These are phyloP conservation scores for Leishmania tarentolae DNA, from an alignment of 208 protist genomes.

Conservation along the genomic window DNA sequence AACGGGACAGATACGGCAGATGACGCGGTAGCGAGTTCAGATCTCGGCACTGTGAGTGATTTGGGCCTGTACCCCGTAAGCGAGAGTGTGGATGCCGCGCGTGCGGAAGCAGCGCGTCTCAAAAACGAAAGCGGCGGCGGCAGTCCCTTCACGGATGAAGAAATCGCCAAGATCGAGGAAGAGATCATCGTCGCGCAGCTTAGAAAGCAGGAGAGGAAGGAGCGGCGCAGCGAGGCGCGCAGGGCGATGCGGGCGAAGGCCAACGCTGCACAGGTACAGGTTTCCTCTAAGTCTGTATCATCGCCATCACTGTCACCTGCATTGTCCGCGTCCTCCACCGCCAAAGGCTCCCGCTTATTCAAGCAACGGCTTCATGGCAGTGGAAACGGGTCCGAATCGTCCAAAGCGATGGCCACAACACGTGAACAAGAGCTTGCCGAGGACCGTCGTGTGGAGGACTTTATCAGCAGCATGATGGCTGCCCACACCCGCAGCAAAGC, in stretches of 20 bases:
- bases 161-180: slow-evolving; percentile 17
- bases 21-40: not conserved
- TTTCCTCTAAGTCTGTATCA: not conserved
- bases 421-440: slow-evolving; percentile 5
- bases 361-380: not conserved
- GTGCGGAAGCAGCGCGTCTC: not conserved
- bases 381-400: not conserved
- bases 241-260: slow-evolving; percentile 5
- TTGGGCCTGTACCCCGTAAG: slow-evolving; percentile 13
- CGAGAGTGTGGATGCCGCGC: not conserved
- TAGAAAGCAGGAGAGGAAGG: slow-evolving; percentile 6
- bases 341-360: not conserved
- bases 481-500: not conserved
- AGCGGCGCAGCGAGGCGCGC: slow-evolving; percentile 7
- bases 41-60: slow-evolving; percentile 1
- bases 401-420: not conserved
- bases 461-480: slow-evolving; percentile 18
- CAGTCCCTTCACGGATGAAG: slow-evolving; percentile 1
- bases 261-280: not conserved
- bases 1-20: not conserved
- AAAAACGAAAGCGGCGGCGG: not conserved
- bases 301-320: not conserved
- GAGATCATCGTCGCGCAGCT: slow-evolving; percentile 11
- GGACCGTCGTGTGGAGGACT: slow-evolving; percentile 22
- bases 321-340: not conserved